phyloP scores from a whole-genome alignment of 1,284 basidiomycete species.

The Cutaneotrichosporon sp. region DNA sequence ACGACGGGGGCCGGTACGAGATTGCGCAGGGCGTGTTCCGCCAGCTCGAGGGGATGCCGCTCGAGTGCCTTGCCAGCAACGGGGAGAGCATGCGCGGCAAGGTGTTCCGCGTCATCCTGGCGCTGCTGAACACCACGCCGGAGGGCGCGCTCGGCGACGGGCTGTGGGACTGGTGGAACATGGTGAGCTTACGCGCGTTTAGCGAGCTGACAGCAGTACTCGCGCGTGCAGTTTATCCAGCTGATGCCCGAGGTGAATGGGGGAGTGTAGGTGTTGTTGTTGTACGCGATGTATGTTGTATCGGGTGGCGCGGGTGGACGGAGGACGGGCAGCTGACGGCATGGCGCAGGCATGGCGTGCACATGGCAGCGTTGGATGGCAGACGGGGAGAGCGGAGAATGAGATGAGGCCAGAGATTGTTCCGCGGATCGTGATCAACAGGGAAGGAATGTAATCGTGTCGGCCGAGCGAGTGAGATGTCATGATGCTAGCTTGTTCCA shows the following conservation, averaged over 20 bases:
- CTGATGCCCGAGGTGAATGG: constrained; percentile 21
- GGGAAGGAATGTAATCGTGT: too few species aligned
- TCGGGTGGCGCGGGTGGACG: too few species aligned
- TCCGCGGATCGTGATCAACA: too few species aligned
- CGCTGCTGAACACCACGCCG: constrained; percentile 24
- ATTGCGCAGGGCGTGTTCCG: constrained; percentile 27
- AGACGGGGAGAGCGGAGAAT: too few species aligned
- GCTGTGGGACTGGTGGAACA: constrained; percentile 42
- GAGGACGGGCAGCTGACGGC: not conserved
- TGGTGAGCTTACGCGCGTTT: constrained; percentile 22
- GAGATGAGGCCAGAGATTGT: too few species aligned
- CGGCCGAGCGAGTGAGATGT: too few species aligned
- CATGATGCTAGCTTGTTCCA: too few species aligned
- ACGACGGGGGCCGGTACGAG: constrained; percentile 26
- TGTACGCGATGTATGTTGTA: not conserved
- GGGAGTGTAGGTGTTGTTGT: not conserved
- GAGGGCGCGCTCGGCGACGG: constrained; percentile 25
- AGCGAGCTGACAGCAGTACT: constrained; percentile 24
- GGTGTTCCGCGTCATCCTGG: constrained; percentile 33
- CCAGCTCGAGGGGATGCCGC: constrained; percentile 25
- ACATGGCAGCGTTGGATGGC: too few species aligned
- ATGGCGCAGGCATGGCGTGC: too few species aligned
- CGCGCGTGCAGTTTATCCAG: constrained; percentile 37
- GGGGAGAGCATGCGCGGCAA: constrained; percentile 40
- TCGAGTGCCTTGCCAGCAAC: constrained; percentile 36